These are phyloP conservation scores for Chlorociboria aeruginascens DNA, from an alignment of 495 filamentous ascomycete genomes.

Conservation along the genomic window DNA sequence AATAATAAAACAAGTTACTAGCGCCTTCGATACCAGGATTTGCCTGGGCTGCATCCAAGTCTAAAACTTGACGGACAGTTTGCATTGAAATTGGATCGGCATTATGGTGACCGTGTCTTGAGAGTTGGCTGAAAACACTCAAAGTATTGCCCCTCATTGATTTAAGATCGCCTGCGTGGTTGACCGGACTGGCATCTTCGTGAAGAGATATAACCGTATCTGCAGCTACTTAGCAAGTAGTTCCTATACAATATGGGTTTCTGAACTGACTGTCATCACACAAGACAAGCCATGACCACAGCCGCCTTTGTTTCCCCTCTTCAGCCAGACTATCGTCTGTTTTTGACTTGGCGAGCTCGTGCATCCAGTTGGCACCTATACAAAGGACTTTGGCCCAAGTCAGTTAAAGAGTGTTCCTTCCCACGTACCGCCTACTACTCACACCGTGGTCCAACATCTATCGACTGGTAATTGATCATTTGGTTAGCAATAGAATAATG, in stretches of 20 bases:
- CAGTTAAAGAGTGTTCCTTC: not conserved
- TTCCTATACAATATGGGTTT: not conserved
- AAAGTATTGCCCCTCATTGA: conserved; percentile 55
- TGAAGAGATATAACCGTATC: conserved; percentile 70
- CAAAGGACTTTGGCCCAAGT: conserved; percentile 47
- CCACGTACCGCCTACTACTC: not conserved
- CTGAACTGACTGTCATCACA: conserved; percentile 55
- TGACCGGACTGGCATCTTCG: conserved; percentile 44
- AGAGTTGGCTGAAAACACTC: conserved; percentile 62
- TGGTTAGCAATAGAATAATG: conserved; percentile 16
- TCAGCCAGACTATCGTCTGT: conserved; percentile 2
- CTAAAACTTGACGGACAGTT: conserved; percentile 23
- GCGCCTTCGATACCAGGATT: conserved; percentile 43
- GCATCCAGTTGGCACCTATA: conserved; percentile 71
- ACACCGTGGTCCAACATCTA: conserved; percentile 25
- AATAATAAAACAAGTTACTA: conserved; percentile 71
- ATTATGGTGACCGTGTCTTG: conserved; percentile 28
- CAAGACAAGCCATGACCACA: conserved; percentile 75
- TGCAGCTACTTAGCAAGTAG: conserved; percentile 13
- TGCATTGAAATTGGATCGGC: conserved; percentile 37
- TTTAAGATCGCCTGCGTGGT: conserved; percentile 28
- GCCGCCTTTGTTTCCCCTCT: conserved; percentile 9
- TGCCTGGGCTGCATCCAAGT: conserved; percentile 13
- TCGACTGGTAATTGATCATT: conserved; percentile 28
- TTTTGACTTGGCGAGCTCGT: conserved; percentile 33